Evolutionary conservation across 768 basidiomycete genomes (phyloP).

Genomic region (Naganishia vaughanmartiniae): DNA sequence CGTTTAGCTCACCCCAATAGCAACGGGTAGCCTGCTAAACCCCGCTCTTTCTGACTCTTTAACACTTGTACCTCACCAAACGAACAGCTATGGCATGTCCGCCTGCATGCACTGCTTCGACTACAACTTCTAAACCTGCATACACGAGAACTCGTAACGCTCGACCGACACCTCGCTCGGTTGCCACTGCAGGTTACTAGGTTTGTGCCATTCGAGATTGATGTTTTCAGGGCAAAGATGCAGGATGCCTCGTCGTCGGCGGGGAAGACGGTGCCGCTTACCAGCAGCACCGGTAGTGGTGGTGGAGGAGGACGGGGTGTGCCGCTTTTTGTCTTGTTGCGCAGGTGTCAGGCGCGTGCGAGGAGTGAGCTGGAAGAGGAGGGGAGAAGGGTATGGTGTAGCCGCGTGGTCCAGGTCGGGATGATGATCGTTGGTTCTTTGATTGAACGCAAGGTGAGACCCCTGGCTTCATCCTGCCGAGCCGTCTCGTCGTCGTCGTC

Average conservation of each 20-base stretch:
- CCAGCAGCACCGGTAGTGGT: conserved; percentile 3
- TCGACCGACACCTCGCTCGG: conserved; percentile 6
- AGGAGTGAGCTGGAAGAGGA: not conserved
- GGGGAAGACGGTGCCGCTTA: not conserved
- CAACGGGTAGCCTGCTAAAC: not conserved
- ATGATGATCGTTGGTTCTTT: conserved; percentile 17
- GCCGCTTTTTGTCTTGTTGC: conserved; percentile 10
- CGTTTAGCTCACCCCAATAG: too few species aligned
- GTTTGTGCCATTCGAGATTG: conserved; percentile 19
- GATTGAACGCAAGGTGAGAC: conserved; percentile 17
- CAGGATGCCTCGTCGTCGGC: not conserved
- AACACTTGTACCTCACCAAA: not conserved
- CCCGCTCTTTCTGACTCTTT: not conserved
- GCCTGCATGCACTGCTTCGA: conserved; percentile 24
- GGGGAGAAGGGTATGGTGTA: not conserved
- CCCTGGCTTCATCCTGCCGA: not conserved
- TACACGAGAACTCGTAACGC: conserved; percentile 18
- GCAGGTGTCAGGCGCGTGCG: conserved; percentile 9
- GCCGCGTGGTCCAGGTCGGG: not conserved
- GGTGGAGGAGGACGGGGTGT: not conserved
- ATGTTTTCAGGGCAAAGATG: conserved; percentile 21
- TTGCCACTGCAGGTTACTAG: not conserved
- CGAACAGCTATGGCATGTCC: conserved; percentile 29
- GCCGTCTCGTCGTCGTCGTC: too few species aligned
- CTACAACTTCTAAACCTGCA: conserved; percentile 18